Evolutionary conservation across 192 early-diverging fungal genomes (phyloP), one percentile per base, ranked within the genome.

Genomic region (Coemansia sp.): DNA sequence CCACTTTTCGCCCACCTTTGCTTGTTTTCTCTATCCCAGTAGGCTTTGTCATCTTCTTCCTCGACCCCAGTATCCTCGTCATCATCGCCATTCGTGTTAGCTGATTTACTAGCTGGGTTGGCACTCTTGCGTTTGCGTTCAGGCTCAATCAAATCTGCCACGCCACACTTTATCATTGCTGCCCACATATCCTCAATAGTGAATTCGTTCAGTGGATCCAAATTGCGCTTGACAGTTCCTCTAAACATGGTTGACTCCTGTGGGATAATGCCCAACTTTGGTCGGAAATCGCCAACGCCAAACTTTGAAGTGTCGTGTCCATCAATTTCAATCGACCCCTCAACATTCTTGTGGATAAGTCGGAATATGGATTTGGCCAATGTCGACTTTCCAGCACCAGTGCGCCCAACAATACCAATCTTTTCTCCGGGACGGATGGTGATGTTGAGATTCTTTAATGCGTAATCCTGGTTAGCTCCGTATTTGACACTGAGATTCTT

Each of bases 381-480:
- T 34, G 84, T 87, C 29, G 77, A 77, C 50, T 91, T 92, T 18
- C 90, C 90, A 20, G 91, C 90, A 10, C 93, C 93, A 8, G 93
- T 93, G 3, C 94, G 83, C 13, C 94, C 94, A 34, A 95, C 88
- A 20, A 89, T 82, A 27, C 88, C 88, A 57, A 89, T 71, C 55
- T 88, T 88, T 53, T 88, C 87, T 7, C 89, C 90, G 1, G 87
- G 81, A 8, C 81, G 82, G 57, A 95, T 84, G 12, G 71, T 53
- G 22, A 91, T 39, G 9, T 80, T 83, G 36, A 95, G 79, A 46
- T 87, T 68, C 38, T 90, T 81, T 8, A 96, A 69, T 0, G 89
- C 90, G 5, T 84, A 83, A 16, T 71, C 29, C 64, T 68, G 63
- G 22, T 70, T 74, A 11, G 71, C 74, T 7, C 89, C 89, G 70